Percentiles rank a stretch among this genome's conserved stretches.
These are phyloP conservation scores for Endothia cerciana DNA, from an alignment of 2,329 filamentous ascomycete species.

Conservation along the genomic window DNA sequence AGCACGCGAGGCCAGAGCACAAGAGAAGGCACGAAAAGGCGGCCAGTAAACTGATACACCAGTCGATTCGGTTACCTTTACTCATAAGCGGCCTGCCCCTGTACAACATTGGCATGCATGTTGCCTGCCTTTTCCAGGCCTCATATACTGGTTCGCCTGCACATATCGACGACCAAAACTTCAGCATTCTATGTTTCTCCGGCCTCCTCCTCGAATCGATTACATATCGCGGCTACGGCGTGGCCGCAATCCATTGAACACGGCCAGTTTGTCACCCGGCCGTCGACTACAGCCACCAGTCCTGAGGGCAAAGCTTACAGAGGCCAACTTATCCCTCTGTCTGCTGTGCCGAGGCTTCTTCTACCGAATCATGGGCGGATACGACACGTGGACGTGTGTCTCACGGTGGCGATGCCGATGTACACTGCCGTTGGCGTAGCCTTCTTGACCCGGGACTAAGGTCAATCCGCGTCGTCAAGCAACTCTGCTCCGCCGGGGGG, in stretches of 20 bases:
- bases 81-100: slow-evolving; percentile 18
- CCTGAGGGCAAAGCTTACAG: neutral
- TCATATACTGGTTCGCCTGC: slow-evolving; percentile 25
- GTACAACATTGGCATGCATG: slow-evolving; percentile 23
- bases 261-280: slow-evolving; percentile 3
- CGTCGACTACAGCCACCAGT: neutral
- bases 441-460: neutral
- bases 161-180: slow-evolving; percentile 23
- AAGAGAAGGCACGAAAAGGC: slow-evolving; percentile 78
- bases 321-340: neutral
- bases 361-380: neutral
- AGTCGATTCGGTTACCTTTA: slow-evolving; percentile 16
- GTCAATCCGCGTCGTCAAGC: slow-evolving; percentile 1
- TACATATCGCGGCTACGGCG: slow-evolving; percentile 9
- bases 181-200: slow-evolving; percentile 13
- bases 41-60: slow-evolving; percentile 37
- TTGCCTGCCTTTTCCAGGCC: slow-evolving; percentile 15
- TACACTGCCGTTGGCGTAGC: neutral
- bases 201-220: slow-evolving; percentile 16
- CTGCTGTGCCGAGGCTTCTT: neutral
- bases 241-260: neutral
- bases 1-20: slow-evolving; percentile 80
- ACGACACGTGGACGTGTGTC: neutral
- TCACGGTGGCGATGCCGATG: neutral
- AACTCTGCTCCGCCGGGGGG: neutral